A percentile compares a stretch with the other conserved stretches of the same genome.
phyloP scores from a whole-genome alignment of 106 monocot genomes.

The Dactylorhiza incarnata region DNA sequence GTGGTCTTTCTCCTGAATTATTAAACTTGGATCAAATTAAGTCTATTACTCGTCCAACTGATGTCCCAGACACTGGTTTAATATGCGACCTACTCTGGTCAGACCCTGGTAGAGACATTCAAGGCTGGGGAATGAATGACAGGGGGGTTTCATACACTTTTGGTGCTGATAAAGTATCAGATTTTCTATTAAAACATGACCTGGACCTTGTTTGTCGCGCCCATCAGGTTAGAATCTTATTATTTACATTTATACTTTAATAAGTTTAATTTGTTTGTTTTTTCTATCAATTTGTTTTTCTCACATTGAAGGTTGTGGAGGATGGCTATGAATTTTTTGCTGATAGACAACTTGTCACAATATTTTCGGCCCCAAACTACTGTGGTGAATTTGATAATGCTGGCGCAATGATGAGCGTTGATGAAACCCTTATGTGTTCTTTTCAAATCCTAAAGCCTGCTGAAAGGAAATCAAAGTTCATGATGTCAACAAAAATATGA shows the following conservation, averaged over 20 bases:
- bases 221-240: conserved; percentile 29
- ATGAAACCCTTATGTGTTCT: conserved; percentile 33
- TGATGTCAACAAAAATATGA: conserved; percentile 25
- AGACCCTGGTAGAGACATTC: conserved; percentile 38
- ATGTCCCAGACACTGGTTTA: conserved; percentile 47
- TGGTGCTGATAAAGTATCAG: conserved; percentile 44
- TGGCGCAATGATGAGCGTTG: conserved; percentile 37
- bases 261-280: not conserved
- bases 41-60: conserved; percentile 30
- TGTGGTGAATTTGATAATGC: conserved; percentile 40
- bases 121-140: conserved; percentile 58
- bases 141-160: conserved; percentile 55
- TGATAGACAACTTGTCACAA: conserved; percentile 45
- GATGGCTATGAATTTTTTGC: conserved; percentile 63
- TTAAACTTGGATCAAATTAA: conserved; percentile 39
- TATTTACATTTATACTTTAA: not conserved
- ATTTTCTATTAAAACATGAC: conserved; percentile 43
- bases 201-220: conserved; percentile 49
- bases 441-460: conserved; percentile 28
- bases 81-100: conserved; percentile 57
- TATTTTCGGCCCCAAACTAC: conserved; percentile 44
- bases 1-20: conserved; percentile 55
- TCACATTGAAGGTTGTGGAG: conserved; percentile 36
- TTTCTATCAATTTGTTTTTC: not conserved
- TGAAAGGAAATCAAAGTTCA: conserved; percentile 22